Conservation (phyloP, 768 basidiomycete genomes). For the Tulasnella sp. region DNA sequence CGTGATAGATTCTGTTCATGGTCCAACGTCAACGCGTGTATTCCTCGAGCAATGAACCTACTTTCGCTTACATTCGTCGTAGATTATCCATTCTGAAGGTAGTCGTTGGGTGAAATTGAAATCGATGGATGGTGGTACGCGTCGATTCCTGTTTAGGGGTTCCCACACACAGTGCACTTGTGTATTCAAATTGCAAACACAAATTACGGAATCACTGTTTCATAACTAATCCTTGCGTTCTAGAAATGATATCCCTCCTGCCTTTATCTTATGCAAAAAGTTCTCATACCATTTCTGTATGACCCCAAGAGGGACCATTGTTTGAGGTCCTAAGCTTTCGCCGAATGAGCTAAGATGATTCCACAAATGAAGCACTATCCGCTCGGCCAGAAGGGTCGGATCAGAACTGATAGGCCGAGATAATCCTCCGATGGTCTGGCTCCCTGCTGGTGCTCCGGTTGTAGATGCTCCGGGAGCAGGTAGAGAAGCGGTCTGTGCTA, state of each 20-base stretch:
- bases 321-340: conserved; percentile 28
- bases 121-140: background rate
- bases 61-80: too few species aligned
- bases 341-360: conserved; percentile 60
- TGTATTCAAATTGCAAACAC: too few species aligned
- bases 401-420: too few species aligned
- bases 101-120: background rate
- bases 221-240: conserved; percentile 27
- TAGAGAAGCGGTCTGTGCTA: conserved; percentile 41
- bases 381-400: conserved; percentile 48
- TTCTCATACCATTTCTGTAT: conserved; percentile 61
- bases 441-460: conserved; percentile 18
- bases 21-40: too few species aligned
- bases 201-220: too few species aligned
- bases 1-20: conserved; percentile 5
- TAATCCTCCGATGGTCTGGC: conserved; percentile 19
- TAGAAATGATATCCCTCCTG: conserved; percentile 49
- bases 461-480: conserved; percentile 26
- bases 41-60: too few species aligned
- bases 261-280: conserved; percentile 44
- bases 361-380: conserved; percentile 58
- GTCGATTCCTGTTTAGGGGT: too few species aligned
- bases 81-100: too few species aligned
- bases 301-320: conserved; percentile 46
- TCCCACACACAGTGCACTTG: too few species aligned